Percentiles rank a stretch among this genome's conserved stretches.
phyloP scores from a whole-genome alignment of 306 rosid species.

The Alnus rubra region DNA sequence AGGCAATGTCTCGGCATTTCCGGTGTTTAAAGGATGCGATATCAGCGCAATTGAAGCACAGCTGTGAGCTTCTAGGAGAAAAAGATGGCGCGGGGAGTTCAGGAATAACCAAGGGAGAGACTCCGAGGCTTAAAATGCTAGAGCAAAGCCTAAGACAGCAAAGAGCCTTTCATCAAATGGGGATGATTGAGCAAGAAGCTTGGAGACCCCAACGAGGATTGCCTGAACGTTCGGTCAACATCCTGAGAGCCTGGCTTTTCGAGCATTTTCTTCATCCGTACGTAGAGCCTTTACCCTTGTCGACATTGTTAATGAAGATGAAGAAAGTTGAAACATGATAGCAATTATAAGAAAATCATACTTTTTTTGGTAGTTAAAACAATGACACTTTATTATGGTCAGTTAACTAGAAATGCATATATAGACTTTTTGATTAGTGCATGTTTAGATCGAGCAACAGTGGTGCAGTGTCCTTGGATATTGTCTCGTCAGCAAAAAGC shows the following conservation, averaged over 20 bases:
- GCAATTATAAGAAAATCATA: not conserved
- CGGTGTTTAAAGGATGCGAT: slow-evolving; percentile 91
- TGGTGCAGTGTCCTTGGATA: slow-evolving; percentile 46
- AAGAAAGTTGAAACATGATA: not conserved
- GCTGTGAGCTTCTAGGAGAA: slow-evolving; percentile 83
- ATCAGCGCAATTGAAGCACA: slow-evolving; percentile 62
- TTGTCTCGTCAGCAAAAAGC: slow-evolving; percentile 50
- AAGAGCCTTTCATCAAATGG: slow-evolving; percentile 92
- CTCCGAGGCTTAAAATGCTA: slow-evolving; percentile 82
- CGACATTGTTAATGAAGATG: not conserved
- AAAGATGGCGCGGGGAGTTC: slow-evolving; percentile 73
- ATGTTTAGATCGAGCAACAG: slow-evolving; percentile 34
- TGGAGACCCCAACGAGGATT: slow-evolving; percentile 99
- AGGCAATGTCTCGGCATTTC: slow-evolving; percentile 95
- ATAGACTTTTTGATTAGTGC: not conserved
- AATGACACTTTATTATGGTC: not conserved
- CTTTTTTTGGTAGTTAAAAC: not conserved
- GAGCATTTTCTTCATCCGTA: slow-evolving; percentile 99
- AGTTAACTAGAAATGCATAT: not conserved
- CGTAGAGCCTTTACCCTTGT: slow-evolving; percentile 19
- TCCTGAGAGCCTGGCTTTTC: slow-evolving; percentile 97
- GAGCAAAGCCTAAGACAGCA: slow-evolving; percentile 93
- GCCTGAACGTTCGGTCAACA: slow-evolving; percentile 97
- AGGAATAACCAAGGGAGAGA: slow-evolving; percentile 93
- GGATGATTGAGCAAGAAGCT: slow-evolving; percentile 99